A percentile compares a stretch with the other conserved stretches of the same genome.
Conservation (phyloP, 106 monocot genomes). For the Phalaenopsis aphrodite region DNA sequence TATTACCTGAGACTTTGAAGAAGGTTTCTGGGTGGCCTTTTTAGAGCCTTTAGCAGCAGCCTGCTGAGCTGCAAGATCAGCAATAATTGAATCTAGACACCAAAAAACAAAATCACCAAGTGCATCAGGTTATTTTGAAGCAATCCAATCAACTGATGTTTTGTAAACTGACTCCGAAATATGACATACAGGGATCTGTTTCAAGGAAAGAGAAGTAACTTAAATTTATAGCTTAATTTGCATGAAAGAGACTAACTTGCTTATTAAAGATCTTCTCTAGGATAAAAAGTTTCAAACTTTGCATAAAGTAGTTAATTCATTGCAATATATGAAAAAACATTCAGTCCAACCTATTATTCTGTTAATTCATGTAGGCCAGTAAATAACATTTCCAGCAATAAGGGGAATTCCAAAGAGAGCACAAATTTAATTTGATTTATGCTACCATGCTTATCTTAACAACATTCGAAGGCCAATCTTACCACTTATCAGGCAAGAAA, state of each 20-base stretch:
- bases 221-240: background rate
- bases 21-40: conserved; percentile 40
- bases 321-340: background rate
- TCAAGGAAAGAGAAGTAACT: background rate
- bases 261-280: background rate
- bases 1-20: conserved; percentile 70
- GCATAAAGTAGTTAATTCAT: background rate
- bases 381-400: background rate
- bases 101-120: conserved; percentile 67
- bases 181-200: conserved; percentile 67
- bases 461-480: no score
- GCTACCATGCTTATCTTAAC: no score
- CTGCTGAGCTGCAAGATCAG: conserved; percentile 52
- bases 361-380: background rate
- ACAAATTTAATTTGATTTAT: no score
- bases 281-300: background rate
- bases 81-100: conserved; percentile 70
- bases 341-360: background rate
- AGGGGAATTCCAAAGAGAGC: background rate
- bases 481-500: background rate
- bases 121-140: conserved; percentile 44
- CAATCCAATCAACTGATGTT: conserved; percentile 73
- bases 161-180: conserved; percentile 65
- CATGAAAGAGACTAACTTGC: background rate
- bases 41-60: conserved; percentile 56